A percentile compares a stretch with the other conserved stretches of the same genome.
Evolutionary conservation across 129 eudicot species (phyloP).

Genomic region (Mikania micrantha): DNA sequence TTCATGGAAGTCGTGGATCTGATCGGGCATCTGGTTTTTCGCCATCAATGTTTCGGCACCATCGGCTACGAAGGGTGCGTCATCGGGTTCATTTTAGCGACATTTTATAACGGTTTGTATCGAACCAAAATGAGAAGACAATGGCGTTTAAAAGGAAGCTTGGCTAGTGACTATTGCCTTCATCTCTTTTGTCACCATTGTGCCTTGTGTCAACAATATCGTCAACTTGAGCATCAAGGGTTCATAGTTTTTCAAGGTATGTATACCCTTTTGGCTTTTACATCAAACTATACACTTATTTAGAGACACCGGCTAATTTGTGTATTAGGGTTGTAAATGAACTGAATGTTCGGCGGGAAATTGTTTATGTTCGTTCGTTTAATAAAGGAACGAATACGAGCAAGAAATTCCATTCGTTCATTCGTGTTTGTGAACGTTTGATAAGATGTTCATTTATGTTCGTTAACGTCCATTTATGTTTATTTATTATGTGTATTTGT

Average conservation of each 20-base stretch:
- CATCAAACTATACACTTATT: not conserved
- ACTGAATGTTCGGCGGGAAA: too few relatives aligned
- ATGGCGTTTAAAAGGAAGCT: conserved; percentile 25
- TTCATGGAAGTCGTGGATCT: conserved; percentile 24
- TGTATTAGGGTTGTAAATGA: too few relatives aligned
- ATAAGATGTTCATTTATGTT: too few relatives aligned
- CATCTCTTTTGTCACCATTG: conserved; percentile 33
- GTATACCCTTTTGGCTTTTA: not conserved
- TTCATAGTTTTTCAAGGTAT: conserved; percentile 32
- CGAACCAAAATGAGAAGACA: conserved; percentile 33
- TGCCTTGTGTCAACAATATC: conserved; percentile 36
- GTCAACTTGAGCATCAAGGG: conserved; percentile 35
- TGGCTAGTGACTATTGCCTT: conserved; percentile 22
- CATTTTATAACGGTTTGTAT: conserved; percentile 27
- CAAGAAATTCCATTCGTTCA: too few relatives aligned
- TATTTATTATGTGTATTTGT: too few relatives aligned
- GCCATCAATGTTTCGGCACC: conserved; percentile 19
- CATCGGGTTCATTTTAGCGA: conserved; percentile 28
- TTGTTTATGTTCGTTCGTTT: too few relatives aligned
- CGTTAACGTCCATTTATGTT: too few relatives aligned
- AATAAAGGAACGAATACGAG: too few relatives aligned
- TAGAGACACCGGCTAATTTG: not conserved
- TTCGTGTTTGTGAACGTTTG: too few relatives aligned
- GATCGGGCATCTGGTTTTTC: conserved; percentile 8
- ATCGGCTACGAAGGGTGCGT: conserved; percentile 28